Evolutionary conservation across 306 rosid genomes (phyloP).

Genomic region (Styphnolobium japonicum): DNA sequence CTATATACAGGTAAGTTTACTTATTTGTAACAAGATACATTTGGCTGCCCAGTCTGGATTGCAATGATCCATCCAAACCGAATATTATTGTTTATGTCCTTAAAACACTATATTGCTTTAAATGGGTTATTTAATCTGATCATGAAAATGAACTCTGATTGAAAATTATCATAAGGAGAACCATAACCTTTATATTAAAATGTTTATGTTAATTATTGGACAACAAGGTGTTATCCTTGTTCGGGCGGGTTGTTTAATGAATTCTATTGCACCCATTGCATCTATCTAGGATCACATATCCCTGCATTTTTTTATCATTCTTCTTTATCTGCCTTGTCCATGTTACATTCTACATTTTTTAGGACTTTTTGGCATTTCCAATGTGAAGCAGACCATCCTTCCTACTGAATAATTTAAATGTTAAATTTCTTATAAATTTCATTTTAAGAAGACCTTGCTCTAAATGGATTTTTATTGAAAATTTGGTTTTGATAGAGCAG

Average conservation of each 20-base stretch:
- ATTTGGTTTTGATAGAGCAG: background rate
- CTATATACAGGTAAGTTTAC: conserved; percentile 68
- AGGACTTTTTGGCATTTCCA: background rate
- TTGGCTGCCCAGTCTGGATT: background rate
- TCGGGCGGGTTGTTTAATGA: background rate
- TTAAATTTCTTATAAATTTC: background rate
- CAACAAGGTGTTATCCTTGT: background rate
- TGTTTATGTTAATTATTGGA: background rate
- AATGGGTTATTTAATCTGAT: background rate
- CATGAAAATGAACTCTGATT: conserved; percentile 1
- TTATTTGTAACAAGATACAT: background rate
- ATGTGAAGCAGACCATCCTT: background rate
- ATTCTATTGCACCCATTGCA: background rate
- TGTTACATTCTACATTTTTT: background rate
- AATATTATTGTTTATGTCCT: background rate
- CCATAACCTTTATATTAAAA: background rate
- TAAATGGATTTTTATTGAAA: background rate
- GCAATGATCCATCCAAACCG: background rate
- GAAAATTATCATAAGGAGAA: background rate
- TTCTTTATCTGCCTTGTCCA: background rate
- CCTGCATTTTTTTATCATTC: background rate
- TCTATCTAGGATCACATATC: background rate
- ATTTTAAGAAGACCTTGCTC: background rate
- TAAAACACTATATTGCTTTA: background rate
- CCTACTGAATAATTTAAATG: background rate